Evolutionary conservation across 345 rosid species (phyloP), one percentile per base, ranked within the genome.

Genomic region (Stellera chamaejasme): DNA sequence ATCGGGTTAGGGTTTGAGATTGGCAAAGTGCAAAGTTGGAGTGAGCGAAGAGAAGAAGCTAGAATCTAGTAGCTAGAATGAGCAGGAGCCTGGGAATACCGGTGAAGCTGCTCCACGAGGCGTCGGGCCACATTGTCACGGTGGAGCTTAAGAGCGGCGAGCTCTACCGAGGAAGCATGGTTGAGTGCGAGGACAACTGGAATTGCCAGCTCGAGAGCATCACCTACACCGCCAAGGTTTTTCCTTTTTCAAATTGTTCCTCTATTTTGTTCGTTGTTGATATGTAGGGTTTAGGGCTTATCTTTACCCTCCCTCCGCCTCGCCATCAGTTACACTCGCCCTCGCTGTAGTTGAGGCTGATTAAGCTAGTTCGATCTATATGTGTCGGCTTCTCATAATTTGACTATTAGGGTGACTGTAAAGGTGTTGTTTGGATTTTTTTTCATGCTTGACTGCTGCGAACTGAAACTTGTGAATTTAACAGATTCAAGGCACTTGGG

Each of bases 111-210:
- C 77, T 87, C 1, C 96, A 87, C 72, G 96, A 87, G 67, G 87
- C 96, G 8, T 80, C 92, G 0, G 96, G 96, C 11, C 96, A 84
- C 56, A 56, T 87, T 3, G 96, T 87, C 41, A 84, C 96, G 50
- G 92, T 87, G 55, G 96, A 87, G 82, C 78, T 87, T 14, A 87
- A 87, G 75, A 84, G 90, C 63, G 92, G 96, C 13, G 96, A 87
- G 78, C 89, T 82, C 19, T 87, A 87, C 64, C 70, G 96, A 80
- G 96, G 96, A 64, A 77, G 87, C 71, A 84, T 87, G 96, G 19
- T 87, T 12, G 96, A 87, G 80, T 87, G 96, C 60, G 96, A 87
- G 67, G 96, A 87, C 61, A 87, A 87, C 81, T 87, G 96, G 96
- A 87, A 87, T 68, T 84, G 92, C 60, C 96, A 87, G 73, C 96